phyloP scores from a whole-genome alignment of 352 stramenopile species.

The Blastocystis sp. region DNA sequence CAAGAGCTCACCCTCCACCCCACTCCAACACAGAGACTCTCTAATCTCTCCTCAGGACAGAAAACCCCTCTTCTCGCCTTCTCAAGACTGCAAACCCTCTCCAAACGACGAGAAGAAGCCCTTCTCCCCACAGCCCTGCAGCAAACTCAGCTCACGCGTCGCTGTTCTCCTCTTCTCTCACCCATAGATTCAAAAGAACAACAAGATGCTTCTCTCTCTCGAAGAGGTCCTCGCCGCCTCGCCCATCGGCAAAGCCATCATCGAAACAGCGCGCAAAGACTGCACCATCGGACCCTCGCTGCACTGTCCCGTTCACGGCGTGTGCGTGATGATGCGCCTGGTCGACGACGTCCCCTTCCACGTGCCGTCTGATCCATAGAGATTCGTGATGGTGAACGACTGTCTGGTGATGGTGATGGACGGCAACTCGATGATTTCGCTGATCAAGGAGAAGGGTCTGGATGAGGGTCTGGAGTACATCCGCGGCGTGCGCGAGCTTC shows the following conservation, averaged over 20 bases:
- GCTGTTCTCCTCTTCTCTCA: too few species aligned
- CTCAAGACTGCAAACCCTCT: too few species aligned
- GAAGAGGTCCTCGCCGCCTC: slow-evolving; percentile 13
- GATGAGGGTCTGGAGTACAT: slow-evolving; percentile 16
- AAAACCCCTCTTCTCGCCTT: too few species aligned
- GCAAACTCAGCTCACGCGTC: too few species aligned
- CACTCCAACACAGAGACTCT: too few species aligned
- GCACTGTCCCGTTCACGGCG: slow-evolving; percentile 37
- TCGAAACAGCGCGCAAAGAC: background rate
- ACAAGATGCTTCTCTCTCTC: slow-evolving; percentile 6
- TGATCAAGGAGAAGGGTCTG: slow-evolving; percentile 53
- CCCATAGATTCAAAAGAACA: background rate
- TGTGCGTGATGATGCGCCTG: slow-evolving; percentile 30
- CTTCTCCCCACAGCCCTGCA: too few species aligned
- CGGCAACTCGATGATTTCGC: slow-evolving; percentile 31
- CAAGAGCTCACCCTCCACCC: too few species aligned
- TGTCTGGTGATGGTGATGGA: slow-evolving; percentile 34
- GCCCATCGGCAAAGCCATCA: slow-evolving; percentile 4
- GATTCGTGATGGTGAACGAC: slow-evolving; percentile 22
- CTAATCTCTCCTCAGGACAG: too few species aligned
- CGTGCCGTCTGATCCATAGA: background rate
- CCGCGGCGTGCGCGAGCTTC: background rate
- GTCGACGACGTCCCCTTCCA: slow-evolving; percentile 19
- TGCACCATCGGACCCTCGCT: slow-evolving; percentile 53
- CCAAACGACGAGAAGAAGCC: too few species aligned